Conservation (phyloP, 108 stramenopile species). For the Epipyxis sp. region DNA sequence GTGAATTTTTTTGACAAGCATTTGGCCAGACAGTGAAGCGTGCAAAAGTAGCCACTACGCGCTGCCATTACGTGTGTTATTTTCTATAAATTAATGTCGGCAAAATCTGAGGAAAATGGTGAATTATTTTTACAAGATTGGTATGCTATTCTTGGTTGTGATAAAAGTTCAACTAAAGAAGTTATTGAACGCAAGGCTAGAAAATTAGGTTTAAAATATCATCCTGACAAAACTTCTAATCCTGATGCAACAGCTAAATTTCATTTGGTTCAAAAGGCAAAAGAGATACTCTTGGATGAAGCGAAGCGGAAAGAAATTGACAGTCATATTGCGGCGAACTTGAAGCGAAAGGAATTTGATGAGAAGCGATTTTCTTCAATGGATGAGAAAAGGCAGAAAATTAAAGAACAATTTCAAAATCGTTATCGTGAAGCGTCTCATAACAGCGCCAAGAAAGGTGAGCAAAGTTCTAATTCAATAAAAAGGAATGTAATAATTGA, state of each 20-base stretch:
- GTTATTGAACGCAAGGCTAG: slow-evolving; percentile 1
- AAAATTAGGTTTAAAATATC: slow-evolving; percentile 2
- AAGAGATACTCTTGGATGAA: slow-evolving; percentile 22
- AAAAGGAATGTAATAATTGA: neutral
- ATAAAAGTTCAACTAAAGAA: neutral
- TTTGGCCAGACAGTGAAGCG: too few relatives aligned
- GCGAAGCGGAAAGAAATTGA: neutral
- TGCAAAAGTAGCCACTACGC: too few relatives aligned
- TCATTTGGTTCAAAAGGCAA: slow-evolving; percentile 18
- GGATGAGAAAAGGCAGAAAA: slow-evolving; percentile 11
- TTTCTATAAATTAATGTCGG: neutral
- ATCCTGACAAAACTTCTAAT: slow-evolving; percentile 22
- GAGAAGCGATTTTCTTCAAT: neutral
- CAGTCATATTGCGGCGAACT: neutral
- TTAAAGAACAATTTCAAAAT: neutral
- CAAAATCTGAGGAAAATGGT: neutral
- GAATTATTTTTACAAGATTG: slow-evolving; percentile 25
- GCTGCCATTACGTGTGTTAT: too few relatives aligned
- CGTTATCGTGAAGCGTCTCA: neutral
- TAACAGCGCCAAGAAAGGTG: neutral
- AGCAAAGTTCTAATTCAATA: neutral
- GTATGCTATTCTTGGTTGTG: slow-evolving; percentile 27
- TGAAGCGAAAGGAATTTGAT: slow-evolving; percentile 29
- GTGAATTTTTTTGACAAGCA: too few relatives aligned
- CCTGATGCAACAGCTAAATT: slow-evolving; percentile 11